Evolutionary conservation across 164 flowering plant species (phyloP).

Genomic region (Aristolochia californica): DNA sequence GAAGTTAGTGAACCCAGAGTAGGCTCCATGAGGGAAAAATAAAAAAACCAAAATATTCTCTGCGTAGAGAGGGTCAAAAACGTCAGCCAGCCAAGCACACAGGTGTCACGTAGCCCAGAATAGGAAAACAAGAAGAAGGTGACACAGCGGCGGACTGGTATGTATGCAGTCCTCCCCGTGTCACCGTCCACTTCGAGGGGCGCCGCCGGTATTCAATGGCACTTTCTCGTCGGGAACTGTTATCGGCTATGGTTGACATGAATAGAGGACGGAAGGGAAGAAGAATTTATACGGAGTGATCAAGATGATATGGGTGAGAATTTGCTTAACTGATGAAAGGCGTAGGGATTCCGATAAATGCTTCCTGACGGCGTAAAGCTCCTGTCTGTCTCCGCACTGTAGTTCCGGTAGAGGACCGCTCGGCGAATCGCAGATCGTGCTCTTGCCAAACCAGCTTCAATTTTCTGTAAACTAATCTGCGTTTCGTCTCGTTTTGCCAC

Average conservation of each 20-base stretch:
- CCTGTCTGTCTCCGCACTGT: constrained; percentile 15
- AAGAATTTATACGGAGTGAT: no score
- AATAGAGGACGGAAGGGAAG: background rate
- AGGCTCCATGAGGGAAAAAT: no score
- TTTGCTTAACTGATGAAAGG: constrained; percentile 39
- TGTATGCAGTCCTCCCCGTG: no score
- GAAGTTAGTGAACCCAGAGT: no score
- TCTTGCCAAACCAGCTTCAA: constrained; percentile 35
- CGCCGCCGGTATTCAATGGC: background rate
- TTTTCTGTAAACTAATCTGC: constrained; percentile 12
- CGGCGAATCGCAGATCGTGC: constrained; percentile 38
- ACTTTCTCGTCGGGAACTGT: background rate
- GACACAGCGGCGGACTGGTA: no score
- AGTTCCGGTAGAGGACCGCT: constrained; percentile 21
- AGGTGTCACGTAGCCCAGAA: no score
- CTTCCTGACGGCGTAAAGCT: constrained; percentile 36
- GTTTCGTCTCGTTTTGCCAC: no score
- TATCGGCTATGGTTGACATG: background rate
- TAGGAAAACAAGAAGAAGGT: no score
- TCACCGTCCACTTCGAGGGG: background rate
- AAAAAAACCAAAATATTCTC: no score
- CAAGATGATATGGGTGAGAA: no score
- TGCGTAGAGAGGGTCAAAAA: no score
- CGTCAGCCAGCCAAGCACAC: no score
- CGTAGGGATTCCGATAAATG: constrained; percentile 39